phyloP scores from a whole-genome alignment of 1,284 basidiomycete species.

The Ceratobasidium theobromae region DNA sequence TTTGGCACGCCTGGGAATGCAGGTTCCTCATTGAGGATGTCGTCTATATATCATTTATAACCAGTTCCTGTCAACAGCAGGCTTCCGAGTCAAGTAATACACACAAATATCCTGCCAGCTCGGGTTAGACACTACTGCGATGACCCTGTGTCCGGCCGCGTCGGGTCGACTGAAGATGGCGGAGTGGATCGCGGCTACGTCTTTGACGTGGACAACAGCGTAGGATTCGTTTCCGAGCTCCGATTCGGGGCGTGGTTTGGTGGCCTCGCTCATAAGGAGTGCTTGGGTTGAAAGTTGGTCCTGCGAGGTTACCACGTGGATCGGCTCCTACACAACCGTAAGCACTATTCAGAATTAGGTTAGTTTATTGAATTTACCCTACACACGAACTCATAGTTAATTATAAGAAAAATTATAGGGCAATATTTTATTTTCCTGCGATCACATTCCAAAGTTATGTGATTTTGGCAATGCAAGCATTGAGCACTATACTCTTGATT shows the following conservation, averaged over 20 bases:
- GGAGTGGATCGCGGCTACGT: background rate
- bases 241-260: background rate
- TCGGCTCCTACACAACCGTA: background rate
- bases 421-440: too few species aligned
- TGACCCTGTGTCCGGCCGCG: background rate
- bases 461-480: too few species aligned
- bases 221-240: background rate
- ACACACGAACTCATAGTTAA: background rate
- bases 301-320: background rate
- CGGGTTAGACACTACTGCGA: background rate
- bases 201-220: background rate
- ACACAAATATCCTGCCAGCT: background rate
- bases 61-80: background rate
- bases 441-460: too few species aligned
- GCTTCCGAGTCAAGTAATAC: background rate
- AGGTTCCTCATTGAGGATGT: background rate
- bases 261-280: background rate
- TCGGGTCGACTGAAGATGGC: background rate
- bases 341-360: too few species aligned
- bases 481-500: too few species aligned
- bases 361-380: too few species aligned
- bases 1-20: background rate
- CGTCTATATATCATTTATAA: background rate
- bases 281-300: slow-evolving; percentile 1
- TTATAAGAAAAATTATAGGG: too few species aligned